These are phyloP conservation scores for Jatropha multifida DNA, from an alignment of 441 rosid genomes.

Conservation along the genomic window DNA sequence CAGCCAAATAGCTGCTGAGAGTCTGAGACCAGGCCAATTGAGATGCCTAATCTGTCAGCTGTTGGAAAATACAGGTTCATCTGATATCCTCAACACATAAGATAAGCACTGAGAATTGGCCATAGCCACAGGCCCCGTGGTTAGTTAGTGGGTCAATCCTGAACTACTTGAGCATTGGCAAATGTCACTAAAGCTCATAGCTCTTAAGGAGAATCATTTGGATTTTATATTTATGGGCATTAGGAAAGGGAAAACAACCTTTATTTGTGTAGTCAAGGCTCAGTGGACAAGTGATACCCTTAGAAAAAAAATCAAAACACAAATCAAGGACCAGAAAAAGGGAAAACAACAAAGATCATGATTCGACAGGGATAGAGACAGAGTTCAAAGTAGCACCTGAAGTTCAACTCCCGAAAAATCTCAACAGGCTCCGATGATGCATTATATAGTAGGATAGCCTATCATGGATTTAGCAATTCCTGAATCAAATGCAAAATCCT, in stretches of 20 bases:
- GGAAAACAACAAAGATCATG: background rate
- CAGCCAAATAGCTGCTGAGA: background rate
- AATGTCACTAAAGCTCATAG: constrained; percentile 2
- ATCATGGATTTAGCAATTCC: constrained; percentile 13
- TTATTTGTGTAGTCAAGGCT: background rate
- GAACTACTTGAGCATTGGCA: background rate
- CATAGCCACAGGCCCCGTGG: background rate
- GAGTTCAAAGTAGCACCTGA: constrained; percentile 16
- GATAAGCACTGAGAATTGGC: background rate
- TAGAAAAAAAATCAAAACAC: background rate
- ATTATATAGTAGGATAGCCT: constrained; percentile 3
- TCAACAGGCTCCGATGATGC: constrained; percentile 7
- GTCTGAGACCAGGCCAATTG: background rate
- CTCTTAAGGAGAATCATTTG: background rate
- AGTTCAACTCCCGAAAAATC: background rate
- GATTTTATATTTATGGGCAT: background rate
- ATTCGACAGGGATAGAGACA: background rate
- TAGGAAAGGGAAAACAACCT: background rate
- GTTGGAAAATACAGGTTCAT: background rate
- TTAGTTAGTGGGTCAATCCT: background rate
- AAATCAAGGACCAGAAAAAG: background rate
- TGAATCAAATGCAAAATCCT: constrained; percentile 19
- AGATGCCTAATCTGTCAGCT: background rate
- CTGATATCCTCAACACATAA: constrained; percentile 1
- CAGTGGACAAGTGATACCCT: background rate